These are phyloP conservation scores for Fusarium sp. DNA, from an alignment of 2,329 filamentous ascomycete species.

Conservation along the genomic window DNA sequence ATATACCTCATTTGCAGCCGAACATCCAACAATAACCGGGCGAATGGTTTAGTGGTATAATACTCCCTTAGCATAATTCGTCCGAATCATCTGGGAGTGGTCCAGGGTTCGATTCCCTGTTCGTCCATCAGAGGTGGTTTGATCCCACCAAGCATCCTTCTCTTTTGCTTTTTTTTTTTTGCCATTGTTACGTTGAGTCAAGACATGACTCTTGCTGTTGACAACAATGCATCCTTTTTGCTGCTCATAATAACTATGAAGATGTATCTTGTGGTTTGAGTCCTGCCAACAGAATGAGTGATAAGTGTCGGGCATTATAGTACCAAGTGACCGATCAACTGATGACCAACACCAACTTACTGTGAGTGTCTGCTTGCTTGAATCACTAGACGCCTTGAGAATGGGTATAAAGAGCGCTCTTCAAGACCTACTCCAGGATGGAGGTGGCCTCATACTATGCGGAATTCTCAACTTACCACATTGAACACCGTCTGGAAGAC, in stretches of 20 bases:
- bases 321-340: neutral
- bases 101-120: conserved; percentile 44
- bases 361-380: neutral
- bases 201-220: neutral
- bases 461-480: neutral
- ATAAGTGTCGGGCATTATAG: neutral
- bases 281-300: neutral
- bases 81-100: conserved; percentile 34
- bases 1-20: neutral
- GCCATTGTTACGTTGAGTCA: neutral
- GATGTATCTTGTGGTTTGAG: neutral
- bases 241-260: neutral
- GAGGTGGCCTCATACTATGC: neutral
- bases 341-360: neutral
- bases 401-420: neutral
- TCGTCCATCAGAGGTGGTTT: conserved; percentile 28
- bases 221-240: neutral
- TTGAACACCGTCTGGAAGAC: neutral
- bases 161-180: neutral
- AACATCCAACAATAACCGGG: neutral
- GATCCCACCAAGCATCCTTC: neutral
- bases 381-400: neutral
- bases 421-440: neutral
- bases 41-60: conserved; percentile 7
- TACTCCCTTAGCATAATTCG: conserved; percentile 38